These are phyloP conservation scores for Collybiopsis confluens DNA, from an alignment of 768 basidiomycete genomes.

Conservation along the genomic window DNA sequence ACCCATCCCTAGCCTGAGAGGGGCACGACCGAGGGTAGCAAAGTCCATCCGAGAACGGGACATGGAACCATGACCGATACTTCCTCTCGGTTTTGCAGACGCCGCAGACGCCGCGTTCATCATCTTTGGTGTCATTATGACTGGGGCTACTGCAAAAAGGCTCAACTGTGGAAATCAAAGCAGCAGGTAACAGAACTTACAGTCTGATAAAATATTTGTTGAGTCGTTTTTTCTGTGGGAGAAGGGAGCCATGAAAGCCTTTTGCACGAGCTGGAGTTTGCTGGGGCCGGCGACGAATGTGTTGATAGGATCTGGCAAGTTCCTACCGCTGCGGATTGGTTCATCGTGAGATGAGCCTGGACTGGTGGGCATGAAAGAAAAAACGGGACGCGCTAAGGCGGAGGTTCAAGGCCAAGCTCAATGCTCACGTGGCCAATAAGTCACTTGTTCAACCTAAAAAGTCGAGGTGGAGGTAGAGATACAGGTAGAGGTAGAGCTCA, in stretches of 20 bases:
- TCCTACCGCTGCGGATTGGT: slow-evolving; percentile 34
- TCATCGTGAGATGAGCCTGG: slow-evolving; percentile 26
- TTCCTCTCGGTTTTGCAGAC: slow-evolving; percentile 43
- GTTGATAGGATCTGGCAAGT: slow-evolving; percentile 33
- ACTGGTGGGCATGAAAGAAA: slow-evolving; percentile 33
- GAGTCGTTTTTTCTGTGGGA: slow-evolving; percentile 66
- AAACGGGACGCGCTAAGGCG: not conserved
- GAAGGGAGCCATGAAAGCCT: slow-evolving; percentile 70
- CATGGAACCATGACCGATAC: slow-evolving; percentile 26
- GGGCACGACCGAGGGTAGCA: slow-evolving; percentile 75
- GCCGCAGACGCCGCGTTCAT: slow-evolving; percentile 67
- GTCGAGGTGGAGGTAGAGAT: too few species aligned
- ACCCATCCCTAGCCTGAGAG: slow-evolving; percentile 61
- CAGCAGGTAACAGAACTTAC: slow-evolving; percentile 31
- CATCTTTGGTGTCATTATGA: slow-evolving; percentile 87
- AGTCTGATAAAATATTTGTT: slow-evolving; percentile 67
- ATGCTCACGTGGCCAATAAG: too few species aligned
- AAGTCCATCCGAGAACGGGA: slow-evolving; percentile 56
- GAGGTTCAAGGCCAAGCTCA: not conserved
- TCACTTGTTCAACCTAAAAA: too few species aligned
- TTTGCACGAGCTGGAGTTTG: slow-evolving; percentile 62
- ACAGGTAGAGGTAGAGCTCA: too few species aligned
- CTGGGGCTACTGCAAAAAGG: slow-evolving; percentile 65
- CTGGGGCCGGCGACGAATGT: slow-evolving; percentile 32
- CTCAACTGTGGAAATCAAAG: slow-evolving; percentile 3